These are phyloP conservation scores for Fusarium mexicanum DNA, from an alignment of 2,329 filamentous ascomycete species.

Conservation along the genomic window DNA sequence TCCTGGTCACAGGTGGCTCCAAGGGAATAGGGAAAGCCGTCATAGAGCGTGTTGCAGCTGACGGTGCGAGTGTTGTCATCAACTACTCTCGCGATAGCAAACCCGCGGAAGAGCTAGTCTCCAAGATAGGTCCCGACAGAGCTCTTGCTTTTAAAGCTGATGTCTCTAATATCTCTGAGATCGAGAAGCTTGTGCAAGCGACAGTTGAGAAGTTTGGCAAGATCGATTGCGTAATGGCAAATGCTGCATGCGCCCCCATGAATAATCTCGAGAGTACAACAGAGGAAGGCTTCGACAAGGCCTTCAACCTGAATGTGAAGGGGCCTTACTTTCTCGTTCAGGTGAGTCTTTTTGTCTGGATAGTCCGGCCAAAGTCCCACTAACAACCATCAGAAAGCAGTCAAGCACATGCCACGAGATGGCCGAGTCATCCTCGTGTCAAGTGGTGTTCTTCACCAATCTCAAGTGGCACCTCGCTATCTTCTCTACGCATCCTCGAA, in stretches of 20 bases:
- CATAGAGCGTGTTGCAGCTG: not conserved
- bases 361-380: not conserved
- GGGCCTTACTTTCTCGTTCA: constrained; percentile 6
- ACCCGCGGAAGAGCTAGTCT: not conserved
- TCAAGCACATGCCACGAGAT: constrained; percentile 3
- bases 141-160: not conserved
- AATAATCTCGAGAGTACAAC: constrained; percentile 4
- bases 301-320: constrained; percentile 1
- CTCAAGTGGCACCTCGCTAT: not conserved
- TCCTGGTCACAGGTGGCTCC: not conserved
- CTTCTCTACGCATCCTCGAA: constrained; percentile 10
- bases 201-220: constrained; percentile 1
- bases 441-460: constrained; percentile 4
- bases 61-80: constrained; percentile 4
- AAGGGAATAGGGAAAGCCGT: constrained; percentile 13
- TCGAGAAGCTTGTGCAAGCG: not conserved
- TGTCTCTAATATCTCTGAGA: not conserved
- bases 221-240: constrained; percentile 9
- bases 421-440: constrained; percentile 6
- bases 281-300: not conserved
- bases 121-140: not conserved
- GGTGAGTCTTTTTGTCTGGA: not conserved
- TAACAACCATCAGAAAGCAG: not conserved
- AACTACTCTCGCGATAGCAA: constrained; percentile 2
- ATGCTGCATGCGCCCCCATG: constrained; percentile 9